Evolutionary conservation across 2,329 filamentous ascomycete genomes (phyloP).

Genomic region (Curvularia lunata): DNA sequence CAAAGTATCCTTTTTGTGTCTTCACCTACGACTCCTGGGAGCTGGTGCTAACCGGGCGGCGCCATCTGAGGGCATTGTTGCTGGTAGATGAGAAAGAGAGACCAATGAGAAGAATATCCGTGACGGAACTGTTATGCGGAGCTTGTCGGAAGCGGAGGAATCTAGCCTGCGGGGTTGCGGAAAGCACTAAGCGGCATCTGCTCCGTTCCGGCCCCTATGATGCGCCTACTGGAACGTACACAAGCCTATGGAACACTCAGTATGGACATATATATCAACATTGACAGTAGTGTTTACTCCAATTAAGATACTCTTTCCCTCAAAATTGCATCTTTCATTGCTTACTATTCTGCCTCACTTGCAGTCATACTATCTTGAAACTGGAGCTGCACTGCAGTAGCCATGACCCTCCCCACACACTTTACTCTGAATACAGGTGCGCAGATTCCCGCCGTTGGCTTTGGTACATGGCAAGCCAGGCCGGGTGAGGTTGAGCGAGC

Average conservation of each 20-base stretch:
- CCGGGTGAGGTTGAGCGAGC: conserved; percentile 66
- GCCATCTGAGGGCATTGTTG: neutral
- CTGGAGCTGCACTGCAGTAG: neutral
- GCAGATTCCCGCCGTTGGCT: conserved; percentile 75
- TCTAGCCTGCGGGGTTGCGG: neutral
- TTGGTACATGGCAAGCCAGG: conserved; percentile 78
- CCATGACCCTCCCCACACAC: conserved; percentile 38
- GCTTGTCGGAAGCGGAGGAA: neutral
- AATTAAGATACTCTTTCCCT: no score
- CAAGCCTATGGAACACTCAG: neutral
- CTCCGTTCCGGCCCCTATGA: neutral
- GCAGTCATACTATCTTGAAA: neutral
- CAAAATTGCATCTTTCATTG: no score
- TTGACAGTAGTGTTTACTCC: no score
- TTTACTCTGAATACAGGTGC: conserved; percentile 69
- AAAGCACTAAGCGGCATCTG: neutral
- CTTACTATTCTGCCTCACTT: neutral
- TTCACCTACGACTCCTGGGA: neutral
- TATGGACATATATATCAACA: neutral
- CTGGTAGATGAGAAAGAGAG: neutral
- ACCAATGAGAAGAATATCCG: conserved; percentile 1
- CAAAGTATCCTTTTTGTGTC: neutral
- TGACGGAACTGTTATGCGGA: neutral
- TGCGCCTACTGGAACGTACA: neutral
- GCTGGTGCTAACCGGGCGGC: neutral